A percentile compares a stretch with the other conserved stretches of the same genome.
These are phyloP conservation scores for Luvunga scandens DNA, from an alignment of 345 rosid genomes.

Conservation along the genomic window DNA sequence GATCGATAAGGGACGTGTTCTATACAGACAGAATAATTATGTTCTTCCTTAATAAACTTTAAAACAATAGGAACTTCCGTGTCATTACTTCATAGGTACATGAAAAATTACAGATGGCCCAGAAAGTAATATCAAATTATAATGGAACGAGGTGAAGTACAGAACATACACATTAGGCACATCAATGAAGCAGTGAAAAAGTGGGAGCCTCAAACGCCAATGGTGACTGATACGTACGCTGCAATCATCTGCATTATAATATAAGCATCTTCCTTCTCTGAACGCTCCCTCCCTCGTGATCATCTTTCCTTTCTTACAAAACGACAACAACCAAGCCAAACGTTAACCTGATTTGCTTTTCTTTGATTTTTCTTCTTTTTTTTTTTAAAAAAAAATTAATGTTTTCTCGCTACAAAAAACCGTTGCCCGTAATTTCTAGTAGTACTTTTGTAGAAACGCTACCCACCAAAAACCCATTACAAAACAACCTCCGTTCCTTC, in stretches of 20 bases:
- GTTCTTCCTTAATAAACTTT: not conserved
- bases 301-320: not conserved
- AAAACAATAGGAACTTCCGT: not conserved
- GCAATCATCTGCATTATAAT: not conserved
- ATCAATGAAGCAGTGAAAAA: not conserved
- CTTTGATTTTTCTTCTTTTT: not conserved
- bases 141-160: not conserved
- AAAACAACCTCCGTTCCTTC: not conserved
- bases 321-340: conserved; percentile 3
- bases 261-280: not conserved
- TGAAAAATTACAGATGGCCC: not conserved
- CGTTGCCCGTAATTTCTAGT: not conserved
- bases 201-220: not conserved
- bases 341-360: not conserved
- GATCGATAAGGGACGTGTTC: too few species aligned
- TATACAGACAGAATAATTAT: too few species aligned
- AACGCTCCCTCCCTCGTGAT: conserved; percentile 14
- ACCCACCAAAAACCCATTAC: not conserved
- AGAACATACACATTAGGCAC: not conserved
- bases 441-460: not conserved
- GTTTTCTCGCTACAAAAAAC: not conserved
- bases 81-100: not conserved
- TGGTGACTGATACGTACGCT: not conserved
- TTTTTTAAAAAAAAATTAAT: not conserved
- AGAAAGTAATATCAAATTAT: not conserved